phyloP scores from a whole-genome alignment of 345 rosid species.

The Cardamine resedifolia region DNA sequence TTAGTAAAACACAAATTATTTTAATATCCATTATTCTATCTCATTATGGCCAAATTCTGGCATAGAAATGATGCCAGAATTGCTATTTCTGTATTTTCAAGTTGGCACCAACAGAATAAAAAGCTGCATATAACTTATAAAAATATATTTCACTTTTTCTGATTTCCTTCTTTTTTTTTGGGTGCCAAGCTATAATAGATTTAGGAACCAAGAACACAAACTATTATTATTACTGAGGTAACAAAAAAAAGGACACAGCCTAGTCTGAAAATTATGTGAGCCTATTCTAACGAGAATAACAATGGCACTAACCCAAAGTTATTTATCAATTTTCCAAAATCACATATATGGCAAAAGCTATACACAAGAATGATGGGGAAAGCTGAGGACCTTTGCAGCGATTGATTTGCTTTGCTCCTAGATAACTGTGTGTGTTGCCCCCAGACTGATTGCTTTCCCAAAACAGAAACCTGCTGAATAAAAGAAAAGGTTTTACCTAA shows the following conservation, averaged over 20 bases:
- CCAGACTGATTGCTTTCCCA: constrained; percentile 16
- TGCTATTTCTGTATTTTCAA: no score
- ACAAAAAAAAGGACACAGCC: constrained; percentile 7
- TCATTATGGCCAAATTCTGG: no score
- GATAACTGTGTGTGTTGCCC: constrained; percentile 24
- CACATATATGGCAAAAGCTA: constrained; percentile 34
- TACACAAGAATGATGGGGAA: constrained; percentile 35
- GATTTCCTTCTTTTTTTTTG: not conserved
- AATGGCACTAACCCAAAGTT: constrained; percentile 31
- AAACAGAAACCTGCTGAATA: constrained; percentile 20
- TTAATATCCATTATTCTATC: no score
- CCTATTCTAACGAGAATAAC: constrained; percentile 34
- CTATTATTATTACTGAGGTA: constrained; percentile 19
- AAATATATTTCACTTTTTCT: not conserved
- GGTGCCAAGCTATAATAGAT: constrained; percentile 6
- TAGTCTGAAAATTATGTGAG: constrained; percentile 30
- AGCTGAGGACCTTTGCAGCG: constrained; percentile 15
- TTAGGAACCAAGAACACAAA: constrained; percentile 19
- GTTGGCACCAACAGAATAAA: no score
- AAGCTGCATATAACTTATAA: not conserved
- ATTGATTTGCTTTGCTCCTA: constrained; percentile 11
- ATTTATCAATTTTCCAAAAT: constrained; percentile 27
- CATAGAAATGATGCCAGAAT: no score
- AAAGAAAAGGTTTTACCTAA: constrained; percentile 23
- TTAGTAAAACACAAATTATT: no score